Base-by-base conservation (phyloP, 2,329 filamentous ascomycete genomes). In the Pseudovirgaria hyperparasitica region DNA sequence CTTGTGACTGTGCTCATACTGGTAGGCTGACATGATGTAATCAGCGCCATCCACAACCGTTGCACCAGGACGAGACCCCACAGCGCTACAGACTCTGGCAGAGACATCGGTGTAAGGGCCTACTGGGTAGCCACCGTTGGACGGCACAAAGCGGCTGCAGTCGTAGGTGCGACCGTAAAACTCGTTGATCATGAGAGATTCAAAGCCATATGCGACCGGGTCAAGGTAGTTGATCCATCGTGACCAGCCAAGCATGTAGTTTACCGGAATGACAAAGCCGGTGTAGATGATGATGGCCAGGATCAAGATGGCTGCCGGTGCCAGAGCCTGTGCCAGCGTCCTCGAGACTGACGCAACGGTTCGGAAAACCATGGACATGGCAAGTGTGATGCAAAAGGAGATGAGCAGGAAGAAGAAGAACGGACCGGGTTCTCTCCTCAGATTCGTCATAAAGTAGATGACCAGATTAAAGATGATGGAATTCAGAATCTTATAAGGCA, bases 331-430 rank as follows among this genome's bases (percentile, higher is more conserved):
- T 0, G 62, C 61, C 5, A 72, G 50, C 0, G 79, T 81, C 25
- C 79, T 66, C 4, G 82, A 85, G 2, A 76, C 58, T 1, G 80
- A 76, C n/a, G 70, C 82, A 36, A 92, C 81, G 5, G 73, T 78
- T 26, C 82, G 71, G 68, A 92, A 92, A 35, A 87, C 67, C 74
- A 84, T 86, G 25, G 78, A 85, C 80, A 90, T 90, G 36, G 70
- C 65, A 43, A 92, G 40, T 1, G 81, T 81, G 1, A 73, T 74
- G 32, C 67, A 49, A 55, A 87, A 82, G 3, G 73, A 77, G 45
- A 87, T 69, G 27, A 93, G 61, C 31, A 84, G 54, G 65, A 82
- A 92, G 57, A 84, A 79, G 64, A 93, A 93, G 63, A 90, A 93
- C 1, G 75, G 57, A 2, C 76, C 78, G 0, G 80, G 61, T 36